phyloP scores from a whole-genome alignment of 2,329 filamentous ascomycete species.

The Cordyceps cateniannulata region DNA sequence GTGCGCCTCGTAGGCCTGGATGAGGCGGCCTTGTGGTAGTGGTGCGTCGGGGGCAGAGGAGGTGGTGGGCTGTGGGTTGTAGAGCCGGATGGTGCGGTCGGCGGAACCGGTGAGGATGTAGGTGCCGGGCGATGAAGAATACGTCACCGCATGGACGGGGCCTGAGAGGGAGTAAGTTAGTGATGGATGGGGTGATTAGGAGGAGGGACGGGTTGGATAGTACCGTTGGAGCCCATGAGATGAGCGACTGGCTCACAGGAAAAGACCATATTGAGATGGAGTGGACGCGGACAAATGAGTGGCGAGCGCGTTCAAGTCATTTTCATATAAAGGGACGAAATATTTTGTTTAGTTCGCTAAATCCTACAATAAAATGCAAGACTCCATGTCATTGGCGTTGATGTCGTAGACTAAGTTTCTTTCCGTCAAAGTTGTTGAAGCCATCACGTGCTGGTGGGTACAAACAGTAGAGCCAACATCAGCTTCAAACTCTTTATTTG shows the following conservation, averaged over 20 bases:
- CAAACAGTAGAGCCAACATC: neutral
- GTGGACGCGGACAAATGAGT: neutral
- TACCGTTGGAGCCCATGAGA: constrained; percentile 53
- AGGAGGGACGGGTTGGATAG: constrained; percentile 13
- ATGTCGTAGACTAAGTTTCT: neutral
- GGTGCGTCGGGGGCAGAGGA: constrained; percentile 26
- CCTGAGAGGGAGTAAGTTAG: constrained; percentile 36
- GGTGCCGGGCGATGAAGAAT: constrained; percentile 65
- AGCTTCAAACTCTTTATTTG: neutral
- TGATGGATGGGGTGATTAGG: neutral
- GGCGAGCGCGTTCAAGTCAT: neutral
- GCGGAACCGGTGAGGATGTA: constrained; percentile 81
- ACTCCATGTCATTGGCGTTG: neutral
- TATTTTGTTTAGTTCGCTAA: neutral
- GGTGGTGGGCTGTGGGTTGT: constrained; percentile 60
- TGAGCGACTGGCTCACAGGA: constrained; percentile 46
- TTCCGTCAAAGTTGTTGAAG: neutral
- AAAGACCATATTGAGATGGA: constrained; percentile 33
- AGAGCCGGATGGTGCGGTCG: constrained; percentile 79
- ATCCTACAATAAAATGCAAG: neutral
- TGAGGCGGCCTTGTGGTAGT: constrained; percentile 51
- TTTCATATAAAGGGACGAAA: neutral
- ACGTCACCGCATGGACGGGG: constrained; percentile 65
- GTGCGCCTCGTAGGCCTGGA: constrained; percentile 85
- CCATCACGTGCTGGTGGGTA: constrained; percentile 11